These are phyloP conservation scores for Teratosphaeriaceae sp. DNA, from an alignment of 2,329 filamentous ascomycete species.

Conservation along the genomic window DNA sequence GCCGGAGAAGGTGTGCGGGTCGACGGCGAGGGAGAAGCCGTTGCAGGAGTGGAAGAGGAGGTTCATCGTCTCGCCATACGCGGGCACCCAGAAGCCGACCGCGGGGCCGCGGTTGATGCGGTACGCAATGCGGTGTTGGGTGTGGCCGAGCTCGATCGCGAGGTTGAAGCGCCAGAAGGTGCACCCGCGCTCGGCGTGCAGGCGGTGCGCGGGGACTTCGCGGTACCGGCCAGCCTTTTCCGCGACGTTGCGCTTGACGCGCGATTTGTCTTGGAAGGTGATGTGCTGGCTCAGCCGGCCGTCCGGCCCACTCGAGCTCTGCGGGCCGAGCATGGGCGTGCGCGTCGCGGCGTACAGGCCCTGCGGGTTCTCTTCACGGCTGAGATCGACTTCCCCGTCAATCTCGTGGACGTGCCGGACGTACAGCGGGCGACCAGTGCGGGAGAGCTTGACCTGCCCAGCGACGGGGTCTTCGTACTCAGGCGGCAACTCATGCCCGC, in stretches of 20 bases:
- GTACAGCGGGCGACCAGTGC: constrained; percentile 79
- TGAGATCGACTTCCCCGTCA: constrained; percentile 70
- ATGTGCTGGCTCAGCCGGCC: constrained; percentile 25
- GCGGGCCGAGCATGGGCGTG: constrained; percentile 26
- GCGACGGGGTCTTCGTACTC: constrained; percentile 88
- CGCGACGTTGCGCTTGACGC: constrained; percentile 58
- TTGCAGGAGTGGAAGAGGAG: constrained; percentile 99
- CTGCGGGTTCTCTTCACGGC: constrained; percentile 68
- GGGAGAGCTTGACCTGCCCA: constrained; percentile 76
- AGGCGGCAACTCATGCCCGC: constrained; percentile 55
- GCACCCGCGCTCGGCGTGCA: constrained; percentile 77
- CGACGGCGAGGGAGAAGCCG: constrained; percentile 77
- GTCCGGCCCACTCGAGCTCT: constrained; percentile 17
- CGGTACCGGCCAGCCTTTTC: constrained; percentile 76
- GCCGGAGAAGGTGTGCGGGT: constrained; percentile 74
- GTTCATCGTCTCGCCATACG: constrained; percentile 81
- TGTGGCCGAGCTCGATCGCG: constrained; percentile 74
- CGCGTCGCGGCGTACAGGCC: constrained; percentile 65
- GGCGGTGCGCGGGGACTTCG: constrained; percentile 72
- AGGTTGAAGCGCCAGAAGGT: constrained; percentile 98
- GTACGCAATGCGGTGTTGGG: constrained; percentile 84
- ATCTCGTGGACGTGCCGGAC: constrained; percentile 85
- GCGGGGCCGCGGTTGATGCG: constrained; percentile 88
- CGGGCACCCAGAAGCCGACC: constrained; percentile 91
- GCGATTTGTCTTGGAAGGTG: constrained; percentile 37